Evolutionary conservation across 306 rosid species (phyloP).

Genomic region (Gastrolobium villosum): DNA sequence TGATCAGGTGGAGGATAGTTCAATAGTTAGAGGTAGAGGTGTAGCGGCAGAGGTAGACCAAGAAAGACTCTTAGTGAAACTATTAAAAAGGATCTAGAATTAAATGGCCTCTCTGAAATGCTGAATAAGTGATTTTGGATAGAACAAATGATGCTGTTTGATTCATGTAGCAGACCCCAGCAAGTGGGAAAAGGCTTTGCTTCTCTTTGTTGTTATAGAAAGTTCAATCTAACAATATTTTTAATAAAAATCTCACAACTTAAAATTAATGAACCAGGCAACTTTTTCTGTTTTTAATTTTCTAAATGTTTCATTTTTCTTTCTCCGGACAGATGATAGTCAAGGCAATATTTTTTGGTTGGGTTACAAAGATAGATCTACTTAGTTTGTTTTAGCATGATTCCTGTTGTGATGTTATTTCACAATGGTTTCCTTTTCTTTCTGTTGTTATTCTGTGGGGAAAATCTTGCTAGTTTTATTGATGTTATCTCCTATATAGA

Average conservation of each 20-base stretch:
- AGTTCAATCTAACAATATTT: slow-evolving; percentile 11
- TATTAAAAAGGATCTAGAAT: slow-evolving; percentile 3
- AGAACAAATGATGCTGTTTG: not conserved
- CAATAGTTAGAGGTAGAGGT: not conserved
- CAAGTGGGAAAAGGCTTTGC: not conserved
- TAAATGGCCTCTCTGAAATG: not conserved
- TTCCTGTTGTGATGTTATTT: slow-evolving; percentile 28
- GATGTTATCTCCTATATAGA: slow-evolving; percentile 10
- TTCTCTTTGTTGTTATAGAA: not conserved
- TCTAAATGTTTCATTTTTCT: not conserved
- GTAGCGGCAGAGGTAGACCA: not conserved
- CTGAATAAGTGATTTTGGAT: not conserved
- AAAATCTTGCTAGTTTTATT: slow-evolving; percentile 7
- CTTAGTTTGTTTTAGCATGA: slow-evolving; percentile 12
- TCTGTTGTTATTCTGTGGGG: not conserved
- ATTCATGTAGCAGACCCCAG: not conserved
- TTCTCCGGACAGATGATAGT: not conserved
- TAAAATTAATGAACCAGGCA: not conserved
- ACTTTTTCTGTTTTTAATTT: not conserved
- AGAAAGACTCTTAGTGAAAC: not conserved
- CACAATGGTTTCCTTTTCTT: slow-evolving; percentile 16
- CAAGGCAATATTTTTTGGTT: slow-evolving; percentile 20
- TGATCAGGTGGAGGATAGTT: slow-evolving; percentile 19
- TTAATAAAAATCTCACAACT: not conserved
- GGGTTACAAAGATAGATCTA: not conserved